A percentile compares a stretch with the other conserved stretches of the same genome.
Conservation (phyloP, 257 asterid species). For the Solanum dulcamara region DNA sequence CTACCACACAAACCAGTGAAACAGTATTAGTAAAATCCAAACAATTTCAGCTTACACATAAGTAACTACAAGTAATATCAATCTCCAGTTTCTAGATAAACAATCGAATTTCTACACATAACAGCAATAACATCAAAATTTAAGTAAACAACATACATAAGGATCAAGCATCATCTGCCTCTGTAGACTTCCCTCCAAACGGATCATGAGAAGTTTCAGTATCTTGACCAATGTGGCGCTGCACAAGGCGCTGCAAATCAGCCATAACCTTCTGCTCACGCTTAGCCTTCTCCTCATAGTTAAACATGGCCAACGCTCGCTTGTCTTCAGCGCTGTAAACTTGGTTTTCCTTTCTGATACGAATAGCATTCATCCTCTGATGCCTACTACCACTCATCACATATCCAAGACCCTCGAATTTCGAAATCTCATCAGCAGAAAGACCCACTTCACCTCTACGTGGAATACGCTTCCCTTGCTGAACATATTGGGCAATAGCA, state of each 20-base stretch:
- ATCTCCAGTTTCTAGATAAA: not conserved
- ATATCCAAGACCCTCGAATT: slow-evolving; percentile 84
- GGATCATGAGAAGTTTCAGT: slow-evolving; percentile 86
- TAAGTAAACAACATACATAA: not conserved
- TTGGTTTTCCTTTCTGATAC: slow-evolving; percentile 97
- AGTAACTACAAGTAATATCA: not conserved
- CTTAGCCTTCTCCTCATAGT: slow-evolving; percentile 96
- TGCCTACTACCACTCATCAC: slow-evolving; percentile 99
- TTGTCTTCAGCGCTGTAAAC: slow-evolving; percentile 98
- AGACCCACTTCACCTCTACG: slow-evolving; percentile 99
- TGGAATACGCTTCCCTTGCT: slow-evolving; percentile 99
- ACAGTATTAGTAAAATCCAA: not conserved
- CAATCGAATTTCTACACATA: not conserved
- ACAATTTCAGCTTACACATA: not conserved
- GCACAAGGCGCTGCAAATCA: slow-evolving; percentile 90
- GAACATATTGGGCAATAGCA: slow-evolving; percentile 97
- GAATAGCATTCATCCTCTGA: slow-evolving; percentile 98
- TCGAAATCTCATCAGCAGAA: slow-evolving; percentile 88
- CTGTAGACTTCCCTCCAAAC: slow-evolving; percentile 53
- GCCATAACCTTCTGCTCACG: slow-evolving; percentile 98
- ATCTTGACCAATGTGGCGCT: slow-evolving; percentile 90
- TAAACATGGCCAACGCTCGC: slow-evolving; percentile 93
- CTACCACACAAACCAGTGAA: not conserved
- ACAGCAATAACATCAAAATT: not conserved
- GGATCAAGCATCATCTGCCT: slow-evolving; percentile 48